Evolutionary conservation across 2,329 filamentous ascomycete species (phyloP).

Genomic region (Podosphaera aphanis): DNA sequence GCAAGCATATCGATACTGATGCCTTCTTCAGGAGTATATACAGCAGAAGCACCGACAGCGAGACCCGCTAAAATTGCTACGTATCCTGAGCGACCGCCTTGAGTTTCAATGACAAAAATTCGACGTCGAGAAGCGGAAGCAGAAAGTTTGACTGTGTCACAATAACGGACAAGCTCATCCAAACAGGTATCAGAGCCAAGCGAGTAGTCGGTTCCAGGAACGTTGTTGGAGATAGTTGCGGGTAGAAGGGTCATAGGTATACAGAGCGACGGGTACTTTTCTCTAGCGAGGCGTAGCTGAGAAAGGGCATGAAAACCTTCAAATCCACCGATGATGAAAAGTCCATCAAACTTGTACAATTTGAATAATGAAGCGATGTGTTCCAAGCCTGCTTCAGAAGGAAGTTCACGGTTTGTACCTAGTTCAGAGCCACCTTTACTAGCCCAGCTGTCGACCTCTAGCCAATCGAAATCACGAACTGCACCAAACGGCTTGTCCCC

Average conservation of each 20-base stretch:
- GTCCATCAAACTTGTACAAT: conserved; percentile 67
- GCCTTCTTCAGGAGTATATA: conserved; percentile 93
- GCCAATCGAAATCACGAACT: conserved; percentile 70
- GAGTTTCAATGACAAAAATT: conserved; percentile 94
- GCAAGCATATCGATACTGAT: conserved; percentile 85
- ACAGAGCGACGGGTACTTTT: conserved; percentile 60
- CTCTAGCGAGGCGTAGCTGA: conserved; percentile 60
- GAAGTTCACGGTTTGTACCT: conserved; percentile 85
- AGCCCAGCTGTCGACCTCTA: conserved; percentile 86
- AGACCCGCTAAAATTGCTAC: conserved; percentile 77
- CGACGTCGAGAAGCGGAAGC: conserved; percentile 79
- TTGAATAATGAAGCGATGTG: conserved; percentile 63
- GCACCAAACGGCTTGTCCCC: conserved; percentile 58
- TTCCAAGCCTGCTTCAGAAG: conserved; percentile 63
- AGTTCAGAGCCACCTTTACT: conserved; percentile 95
- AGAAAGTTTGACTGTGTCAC: conserved; percentile 92
- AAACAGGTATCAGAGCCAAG: conserved; percentile 90
- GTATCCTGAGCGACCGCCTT: conserved; percentile 85
- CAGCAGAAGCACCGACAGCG: conserved; percentile 72
- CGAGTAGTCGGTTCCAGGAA: conserved; percentile 91
- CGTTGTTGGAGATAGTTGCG: conserved; percentile 97
- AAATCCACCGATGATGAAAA: conserved; percentile 86
- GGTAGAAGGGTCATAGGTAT: conserved; percentile 83
- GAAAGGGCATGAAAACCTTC: conserved; percentile 87
- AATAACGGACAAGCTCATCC: conserved; percentile 85